A percentile compares a stretch with the other conserved stretches of the same genome.
Evolutionary conservation across 257 asterid species (phyloP).

Genomic region (Jaltomata sinuosa): DNA sequence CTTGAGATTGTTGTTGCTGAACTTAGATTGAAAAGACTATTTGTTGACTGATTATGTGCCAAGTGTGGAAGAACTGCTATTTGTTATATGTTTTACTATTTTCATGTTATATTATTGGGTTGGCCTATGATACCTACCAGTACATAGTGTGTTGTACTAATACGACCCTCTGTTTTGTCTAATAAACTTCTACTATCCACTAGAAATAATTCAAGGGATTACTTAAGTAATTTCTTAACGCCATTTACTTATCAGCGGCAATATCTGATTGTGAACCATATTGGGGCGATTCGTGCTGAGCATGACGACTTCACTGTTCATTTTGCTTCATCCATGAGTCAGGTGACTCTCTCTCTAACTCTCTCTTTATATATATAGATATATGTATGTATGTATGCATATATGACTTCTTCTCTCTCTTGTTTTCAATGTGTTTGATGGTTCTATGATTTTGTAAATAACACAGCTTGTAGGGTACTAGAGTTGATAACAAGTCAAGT

Average conservation of each 20-base stretch:
- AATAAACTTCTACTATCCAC: background rate
- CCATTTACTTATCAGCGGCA: conserved; percentile 84
- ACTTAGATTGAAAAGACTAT: too few species aligned
- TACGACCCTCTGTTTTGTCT: background rate
- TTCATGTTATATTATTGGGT: too few species aligned
- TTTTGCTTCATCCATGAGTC: conserved; percentile 89
- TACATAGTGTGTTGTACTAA: too few species aligned
- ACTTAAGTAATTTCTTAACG: conserved; percentile 44
- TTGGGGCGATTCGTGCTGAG: conserved; percentile 79
- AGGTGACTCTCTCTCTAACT: conserved; percentile 38
- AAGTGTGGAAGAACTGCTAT: too few species aligned
- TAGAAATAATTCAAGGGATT: background rate
- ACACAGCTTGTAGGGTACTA: background rate
- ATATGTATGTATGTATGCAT: background rate
- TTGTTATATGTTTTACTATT: too few species aligned
- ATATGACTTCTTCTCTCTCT: background rate
- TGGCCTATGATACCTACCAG: too few species aligned
- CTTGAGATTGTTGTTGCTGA: too few species aligned
- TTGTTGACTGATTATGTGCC: too few species aligned
- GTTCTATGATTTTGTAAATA: background rate
- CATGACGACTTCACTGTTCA: conserved; percentile 95
- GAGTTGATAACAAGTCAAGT: background rate
- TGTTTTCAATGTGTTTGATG: background rate
- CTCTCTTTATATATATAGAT: too few species aligned
- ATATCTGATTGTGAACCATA: conserved; percentile 72